phyloP scores from a whole-genome alignment of 1,284 basidiomycete species.

The Boletellus deceptivus region DNA sequence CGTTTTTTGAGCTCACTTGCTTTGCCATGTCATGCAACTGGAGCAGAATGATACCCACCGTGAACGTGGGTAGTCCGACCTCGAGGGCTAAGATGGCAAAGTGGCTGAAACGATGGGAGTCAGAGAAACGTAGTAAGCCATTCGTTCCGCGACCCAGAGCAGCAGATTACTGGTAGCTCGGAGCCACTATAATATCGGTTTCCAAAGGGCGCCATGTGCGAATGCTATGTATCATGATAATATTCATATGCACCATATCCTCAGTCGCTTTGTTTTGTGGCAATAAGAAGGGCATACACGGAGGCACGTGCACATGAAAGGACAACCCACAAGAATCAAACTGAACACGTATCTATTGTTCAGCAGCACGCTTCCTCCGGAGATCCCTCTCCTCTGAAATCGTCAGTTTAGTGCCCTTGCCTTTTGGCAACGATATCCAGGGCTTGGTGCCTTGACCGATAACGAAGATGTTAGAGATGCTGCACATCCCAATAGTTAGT shows the following conservation, averaged over 20 bases:
- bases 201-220: too few species aligned
- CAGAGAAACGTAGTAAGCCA: slow-evolving; percentile 62
- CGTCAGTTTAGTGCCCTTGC: slow-evolving; percentile 95
- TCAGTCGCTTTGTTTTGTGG: slow-evolving; percentile 27
- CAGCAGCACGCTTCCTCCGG: slow-evolving; percentile 69
- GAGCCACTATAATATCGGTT: neutral
- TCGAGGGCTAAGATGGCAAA: slow-evolving; percentile 81
- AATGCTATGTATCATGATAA: slow-evolving; percentile 1
- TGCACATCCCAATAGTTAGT: slow-evolving; percentile 31
- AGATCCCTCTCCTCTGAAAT: slow-evolving; percentile 85
- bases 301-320: slow-evolving; percentile 19
- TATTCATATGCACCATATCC: slow-evolving; percentile 18
- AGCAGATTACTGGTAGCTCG: slow-evolving; percentile 63
- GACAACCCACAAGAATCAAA: slow-evolving; percentile 27
- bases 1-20: slow-evolving; percentile 91
- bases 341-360: slow-evolving; percentile 44
- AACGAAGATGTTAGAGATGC: slow-evolving; percentile 96
- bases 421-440: slow-evolving; percentile 96
- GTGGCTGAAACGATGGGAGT: slow-evolving; percentile 87
- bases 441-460: slow-evolving; percentile 95
- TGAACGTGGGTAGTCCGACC: slow-evolving; percentile 83
- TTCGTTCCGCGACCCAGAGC: slow-evolving; percentile 61
- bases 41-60: slow-evolving; percentile 90
- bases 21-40: slow-evolving; percentile 86
- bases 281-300: slow-evolving; percentile 15